Conservation (phyloP, 148 eudicot species). For the Chenopodium formosanum region DNA sequence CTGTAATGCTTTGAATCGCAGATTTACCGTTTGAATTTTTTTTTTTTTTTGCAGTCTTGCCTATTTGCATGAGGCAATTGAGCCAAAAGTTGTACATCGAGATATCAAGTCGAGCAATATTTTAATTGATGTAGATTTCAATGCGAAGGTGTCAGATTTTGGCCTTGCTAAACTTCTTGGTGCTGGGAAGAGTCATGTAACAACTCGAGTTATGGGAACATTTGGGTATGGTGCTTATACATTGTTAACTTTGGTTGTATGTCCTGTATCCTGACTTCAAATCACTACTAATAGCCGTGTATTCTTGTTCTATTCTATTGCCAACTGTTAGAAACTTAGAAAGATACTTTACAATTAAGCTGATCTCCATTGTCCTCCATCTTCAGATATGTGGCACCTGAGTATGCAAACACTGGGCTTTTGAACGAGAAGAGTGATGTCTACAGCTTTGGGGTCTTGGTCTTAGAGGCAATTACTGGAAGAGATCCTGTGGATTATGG, state of each 20-base stretch:
- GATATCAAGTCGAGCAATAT: conserved; percentile 83
- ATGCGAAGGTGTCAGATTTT: conserved; percentile 75
- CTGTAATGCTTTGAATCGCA: not conserved
- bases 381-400: conserved; percentile 73
- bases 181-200: conserved; percentile 72
- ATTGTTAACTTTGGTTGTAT: not conserved
- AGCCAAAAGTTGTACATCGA: conserved; percentile 82
- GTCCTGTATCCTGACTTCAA: not conserved
- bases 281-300: not conserved
- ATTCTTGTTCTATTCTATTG: not conserved
- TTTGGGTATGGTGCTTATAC: conserved; percentile 49
- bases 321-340: not conserved
- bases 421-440: conserved; percentile 79
- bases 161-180: conserved; percentile 78
- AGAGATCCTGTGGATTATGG: conserved; percentile 76
- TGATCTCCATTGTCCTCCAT: conserved; percentile 3
- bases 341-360: not conserved
- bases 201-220: conserved; percentile 83
- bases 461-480: conserved; percentile 67
- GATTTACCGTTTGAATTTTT: not conserved
- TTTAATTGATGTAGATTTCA: conserved; percentile 59
- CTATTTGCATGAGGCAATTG: conserved; percentile 73
- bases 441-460: conserved; percentile 68
- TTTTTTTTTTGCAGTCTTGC: conserved; percentile 51
- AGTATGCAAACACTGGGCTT: conserved; percentile 76